Evolutionary conservation across 352 stramenopile species (phyloP).

Genomic region (Phytophthora idaei): DNA sequence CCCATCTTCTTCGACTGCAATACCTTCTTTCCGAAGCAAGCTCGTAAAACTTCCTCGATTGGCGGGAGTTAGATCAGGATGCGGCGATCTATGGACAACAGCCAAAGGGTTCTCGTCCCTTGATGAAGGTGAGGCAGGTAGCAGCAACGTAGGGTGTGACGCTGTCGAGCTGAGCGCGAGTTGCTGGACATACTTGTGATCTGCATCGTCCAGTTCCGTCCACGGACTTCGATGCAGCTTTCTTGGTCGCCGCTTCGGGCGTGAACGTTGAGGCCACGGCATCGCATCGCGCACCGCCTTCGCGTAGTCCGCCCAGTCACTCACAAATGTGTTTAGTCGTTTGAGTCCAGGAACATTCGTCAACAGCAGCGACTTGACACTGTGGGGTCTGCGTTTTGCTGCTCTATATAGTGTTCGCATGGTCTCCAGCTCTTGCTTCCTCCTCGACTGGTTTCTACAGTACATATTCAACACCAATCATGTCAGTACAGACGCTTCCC

Average conservation of each 20-base stretch:
- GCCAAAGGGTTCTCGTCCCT: constrained; percentile 10
- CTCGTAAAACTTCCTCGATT: constrained; percentile 50
- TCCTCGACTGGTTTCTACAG: constrained; percentile 36
- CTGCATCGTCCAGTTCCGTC: constrained; percentile 52
- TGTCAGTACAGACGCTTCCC: constrained; percentile 1
- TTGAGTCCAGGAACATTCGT: constrained; percentile 48
- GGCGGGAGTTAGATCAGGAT: constrained; percentile 45
- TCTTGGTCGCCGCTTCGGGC: constrained; percentile 29
- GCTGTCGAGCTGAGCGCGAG: constrained; percentile 28
- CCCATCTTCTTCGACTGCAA: constrained; percentile 56
- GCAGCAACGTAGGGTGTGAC: constrained; percentile 24
- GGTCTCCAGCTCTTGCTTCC: constrained; percentile 51
- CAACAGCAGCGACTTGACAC: constrained; percentile 46
- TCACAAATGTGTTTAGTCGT: constrained; percentile 33
- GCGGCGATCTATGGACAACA: constrained; percentile 15
- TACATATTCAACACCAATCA: neutral
- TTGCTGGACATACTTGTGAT: constrained; percentile 53
- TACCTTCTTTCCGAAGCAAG: constrained; percentile 51
- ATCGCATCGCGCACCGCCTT: constrained; percentile 22
- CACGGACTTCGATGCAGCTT: constrained; percentile 34
- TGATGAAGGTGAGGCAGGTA: constrained; percentile 4
- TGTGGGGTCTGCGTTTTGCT: constrained; percentile 43
- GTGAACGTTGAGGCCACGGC: constrained; percentile 22
- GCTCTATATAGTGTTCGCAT: constrained; percentile 54
- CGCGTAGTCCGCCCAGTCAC: constrained; percentile 39